Evolutionary conservation across 176 grass and related monocot species (phyloP).

Genomic region (Zoysia pacifica): DNA sequence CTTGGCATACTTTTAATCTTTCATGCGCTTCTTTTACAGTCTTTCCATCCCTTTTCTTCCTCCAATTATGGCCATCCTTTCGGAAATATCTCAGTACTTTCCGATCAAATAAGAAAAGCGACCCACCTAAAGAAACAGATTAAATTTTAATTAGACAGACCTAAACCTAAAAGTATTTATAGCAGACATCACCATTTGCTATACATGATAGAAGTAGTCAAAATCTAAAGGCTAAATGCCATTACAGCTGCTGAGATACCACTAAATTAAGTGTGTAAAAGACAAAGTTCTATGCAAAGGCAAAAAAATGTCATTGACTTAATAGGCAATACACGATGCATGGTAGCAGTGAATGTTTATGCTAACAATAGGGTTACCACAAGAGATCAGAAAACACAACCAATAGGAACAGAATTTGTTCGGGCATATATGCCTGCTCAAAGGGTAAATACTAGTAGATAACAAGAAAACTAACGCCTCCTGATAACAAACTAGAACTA

Average conservation of each 20-base stretch:
- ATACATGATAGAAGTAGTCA: not conserved
- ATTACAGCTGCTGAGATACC: not conserved
- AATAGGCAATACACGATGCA: not conserved
- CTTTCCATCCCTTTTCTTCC: slow-evolving; percentile 93
- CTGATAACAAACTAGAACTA: slow-evolving; percentile 2
- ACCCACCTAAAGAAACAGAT: slow-evolving; percentile 71
- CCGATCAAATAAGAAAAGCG: slow-evolving; percentile 96
- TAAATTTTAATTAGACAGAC: slow-evolving; percentile 9
- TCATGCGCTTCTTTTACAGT: slow-evolving; percentile 97
- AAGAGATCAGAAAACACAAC: not conserved
- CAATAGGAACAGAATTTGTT: not conserved
- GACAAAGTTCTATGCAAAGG: not conserved
- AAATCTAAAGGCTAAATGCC: not conserved
- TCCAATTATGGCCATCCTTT: slow-evolving; percentile 96
- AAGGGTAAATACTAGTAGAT: not conserved
- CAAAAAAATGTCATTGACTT: not conserved
- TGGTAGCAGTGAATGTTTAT: not conserved
- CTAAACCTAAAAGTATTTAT: slow-evolving; percentile 12
- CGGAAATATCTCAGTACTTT: slow-evolving; percentile 94
- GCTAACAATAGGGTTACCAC: not conserved
- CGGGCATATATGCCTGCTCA: not conserved
- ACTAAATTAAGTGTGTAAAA: not conserved
- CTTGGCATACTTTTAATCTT: slow-evolving; percentile 77
- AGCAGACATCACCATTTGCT: not conserved
- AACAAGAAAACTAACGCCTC: not conserved